Percentiles rank a stretch among this genome's conserved stretches.
Evolutionary conservation across 139 green algal genomes (phyloP).

Genomic region (Picochlorum sp.): DNA sequence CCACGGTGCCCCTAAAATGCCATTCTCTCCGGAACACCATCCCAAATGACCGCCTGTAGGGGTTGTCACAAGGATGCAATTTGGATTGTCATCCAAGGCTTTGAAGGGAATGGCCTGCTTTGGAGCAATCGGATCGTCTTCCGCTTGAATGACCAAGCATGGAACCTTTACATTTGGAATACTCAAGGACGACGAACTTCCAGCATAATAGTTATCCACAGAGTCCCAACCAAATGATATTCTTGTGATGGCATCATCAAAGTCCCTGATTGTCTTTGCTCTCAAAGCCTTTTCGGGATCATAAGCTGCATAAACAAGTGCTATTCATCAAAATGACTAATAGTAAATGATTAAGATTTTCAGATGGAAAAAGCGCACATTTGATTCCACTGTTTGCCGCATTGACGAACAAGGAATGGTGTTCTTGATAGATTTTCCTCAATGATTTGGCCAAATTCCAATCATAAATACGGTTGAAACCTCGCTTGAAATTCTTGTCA

Average conservation of each 20-base stretch:
- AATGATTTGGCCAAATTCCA: conserved; percentile 47
- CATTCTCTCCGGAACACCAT: conserved; percentile 33
- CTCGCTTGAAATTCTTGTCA: conserved; percentile 53
- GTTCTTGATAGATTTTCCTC: conserved; percentile 48
- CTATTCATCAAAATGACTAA: background rate
- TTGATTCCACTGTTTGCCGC: background rate
- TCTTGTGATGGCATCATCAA: conserved; percentile 77
- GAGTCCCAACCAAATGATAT: conserved; percentile 50
- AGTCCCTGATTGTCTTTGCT: conserved; percentile 56
- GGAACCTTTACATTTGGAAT: conserved; percentile 17
- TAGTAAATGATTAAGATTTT: background rate
- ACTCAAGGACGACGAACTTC: conserved; percentile 13
- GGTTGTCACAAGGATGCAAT: conserved; percentile 55
- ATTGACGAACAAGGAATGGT: conserved; percentile 48
- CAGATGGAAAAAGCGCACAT: too few species aligned
- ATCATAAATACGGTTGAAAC: conserved; percentile 88
- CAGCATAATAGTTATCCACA: conserved; percentile 82
- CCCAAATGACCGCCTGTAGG: conserved; percentile 68
- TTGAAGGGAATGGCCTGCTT: conserved; percentile 58
- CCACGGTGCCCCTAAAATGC: conserved; percentile 51
- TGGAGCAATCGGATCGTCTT: conserved; percentile 81
- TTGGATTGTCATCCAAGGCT: conserved; percentile 43
- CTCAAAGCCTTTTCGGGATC: conserved; percentile 27
- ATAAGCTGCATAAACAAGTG: conserved; percentile 5
- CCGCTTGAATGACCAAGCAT: conserved; percentile 35